Conservation (phyloP, 169 alveolate genomes). For the Nephromyces sp. region DNA sequence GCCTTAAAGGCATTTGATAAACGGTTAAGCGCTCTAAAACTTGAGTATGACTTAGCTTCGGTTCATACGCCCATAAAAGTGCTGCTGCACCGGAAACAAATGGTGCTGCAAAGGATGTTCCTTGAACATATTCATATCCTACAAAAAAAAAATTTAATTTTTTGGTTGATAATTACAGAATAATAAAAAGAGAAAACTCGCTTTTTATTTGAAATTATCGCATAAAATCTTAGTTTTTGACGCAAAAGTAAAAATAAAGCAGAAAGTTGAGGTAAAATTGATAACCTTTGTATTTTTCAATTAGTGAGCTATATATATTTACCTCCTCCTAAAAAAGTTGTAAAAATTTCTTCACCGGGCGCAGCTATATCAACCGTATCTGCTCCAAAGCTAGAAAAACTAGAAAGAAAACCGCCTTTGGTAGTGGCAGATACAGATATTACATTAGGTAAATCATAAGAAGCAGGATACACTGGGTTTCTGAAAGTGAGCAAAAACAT, state of each 20-base stretch:
- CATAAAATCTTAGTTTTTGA: background rate
- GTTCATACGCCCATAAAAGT: constrained; percentile 39
- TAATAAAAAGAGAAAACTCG: too few species aligned
- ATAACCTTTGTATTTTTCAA: background rate
- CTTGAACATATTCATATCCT: constrained; percentile 38
- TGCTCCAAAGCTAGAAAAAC: constrained; percentile 31
- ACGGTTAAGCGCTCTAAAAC: constrained; percentile 28
- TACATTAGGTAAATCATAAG: constrained; percentile 29
- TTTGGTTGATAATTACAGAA: too few species aligned
- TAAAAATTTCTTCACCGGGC: constrained; percentile 27
- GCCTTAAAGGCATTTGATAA: constrained; percentile 18
- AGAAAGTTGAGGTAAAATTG: background rate
- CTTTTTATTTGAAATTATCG: background rate
- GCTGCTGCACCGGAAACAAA: constrained; percentile 52
- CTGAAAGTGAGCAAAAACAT: constrained; percentile 6
- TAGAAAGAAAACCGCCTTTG: constrained; percentile 28
- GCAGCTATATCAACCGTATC: constrained; percentile 36
- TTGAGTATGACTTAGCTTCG: constrained; percentile 34
- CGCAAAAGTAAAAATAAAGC: background rate
- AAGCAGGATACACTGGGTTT: constrained; percentile 34
- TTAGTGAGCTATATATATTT: background rate
- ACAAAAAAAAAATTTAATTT: too few species aligned
- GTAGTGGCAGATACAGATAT: constrained; percentile 33
- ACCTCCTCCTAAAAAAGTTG: constrained; percentile 16
- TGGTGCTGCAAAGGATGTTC: constrained; percentile 55